Evolutionary conservation across 345 rosid genomes (phyloP).

Genomic region (Eucalyptus fibrosa): DNA sequence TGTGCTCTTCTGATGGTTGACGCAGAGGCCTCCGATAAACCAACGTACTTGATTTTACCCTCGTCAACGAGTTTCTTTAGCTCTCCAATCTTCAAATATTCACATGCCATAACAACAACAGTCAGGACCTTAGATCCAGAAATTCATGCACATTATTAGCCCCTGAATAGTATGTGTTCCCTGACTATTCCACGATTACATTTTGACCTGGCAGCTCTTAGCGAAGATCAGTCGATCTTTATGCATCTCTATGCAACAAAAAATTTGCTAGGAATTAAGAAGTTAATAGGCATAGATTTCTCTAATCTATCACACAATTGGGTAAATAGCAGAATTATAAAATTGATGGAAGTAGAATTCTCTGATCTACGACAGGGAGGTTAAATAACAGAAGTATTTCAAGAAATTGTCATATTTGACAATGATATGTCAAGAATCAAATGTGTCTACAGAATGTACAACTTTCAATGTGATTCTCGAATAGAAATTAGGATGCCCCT

Average conservation of each 20-base stretch:
- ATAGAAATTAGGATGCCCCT: background rate
- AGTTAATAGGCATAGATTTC: background rate
- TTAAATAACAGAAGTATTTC: background rate
- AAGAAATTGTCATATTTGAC: background rate
- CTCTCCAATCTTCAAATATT: background rate
- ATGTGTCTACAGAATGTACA: background rate
- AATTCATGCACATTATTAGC: background rate
- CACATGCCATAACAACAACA: background rate
- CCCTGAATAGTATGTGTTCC: background rate
- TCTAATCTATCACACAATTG: background rate
- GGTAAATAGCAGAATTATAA: too few species aligned
- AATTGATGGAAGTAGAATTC: background rate
- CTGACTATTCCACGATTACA: background rate
- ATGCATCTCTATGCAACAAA: background rate
- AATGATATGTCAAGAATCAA: background rate
- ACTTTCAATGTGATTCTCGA: background rate
- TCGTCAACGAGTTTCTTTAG: conserved; percentile 10
- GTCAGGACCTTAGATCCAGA: background rate
- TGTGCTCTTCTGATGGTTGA: conserved; percentile 76
- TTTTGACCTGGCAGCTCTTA: too few species aligned
- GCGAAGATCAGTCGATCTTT: background rate
- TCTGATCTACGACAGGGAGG: background rate
- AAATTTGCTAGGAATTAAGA: background rate
- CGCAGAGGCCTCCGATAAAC: conserved; percentile 73
- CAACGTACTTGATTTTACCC: conserved; percentile 66